Base-by-base conservation (phyloP, 257 asterid genomes). In the Asclepias syriaca region DNA sequence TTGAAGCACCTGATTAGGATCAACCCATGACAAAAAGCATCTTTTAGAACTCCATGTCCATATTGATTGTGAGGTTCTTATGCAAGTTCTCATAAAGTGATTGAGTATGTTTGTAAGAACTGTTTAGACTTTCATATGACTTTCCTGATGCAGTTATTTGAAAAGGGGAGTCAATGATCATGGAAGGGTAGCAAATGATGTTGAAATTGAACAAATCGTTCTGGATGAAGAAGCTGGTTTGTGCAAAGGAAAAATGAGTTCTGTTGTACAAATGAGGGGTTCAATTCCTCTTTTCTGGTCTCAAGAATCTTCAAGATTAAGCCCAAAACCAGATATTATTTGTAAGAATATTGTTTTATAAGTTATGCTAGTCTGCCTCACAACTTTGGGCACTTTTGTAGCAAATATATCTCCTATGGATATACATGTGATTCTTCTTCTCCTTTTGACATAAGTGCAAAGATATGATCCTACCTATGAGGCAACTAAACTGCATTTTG, bases 251-350 rank as follows among this genome's bases (percentile, higher is more conserved):
- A 88, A 86, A 82, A 95, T 95, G 99, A 95, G 97, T 87, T 95
- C 98, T 73, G 96, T 95, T 81, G 91, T 92, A 73, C 99, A 95
- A 81, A 88, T 95, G 99, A 91, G 98, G 92, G 99, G 99, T 79
- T 95, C 99, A 73, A 95, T 95, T 79, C 99, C 99, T 57, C 98
- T 95, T 78, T 95, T 95, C 84, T 95, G 99, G 99, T 95, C 99
- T 11, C 99, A 95, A 83, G 98, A 95, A 85, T 97, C 97, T 77
- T 92, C 99, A 74, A 90, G 98, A 86, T 95, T 95, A 77, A 95
- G 99, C 77, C 98, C 99, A 21, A 95, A 95, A 81, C 99, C 99
- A 66, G 99, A 95, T 87, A 95, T 95, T 51, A 95, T 95, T 68
- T 84, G 99, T 95, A 85, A 90, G 95, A 75, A 75, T 68, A 45